Conservation (phyloP, 148 eudicot species). For the Nepenthes mirabilis region DNA sequence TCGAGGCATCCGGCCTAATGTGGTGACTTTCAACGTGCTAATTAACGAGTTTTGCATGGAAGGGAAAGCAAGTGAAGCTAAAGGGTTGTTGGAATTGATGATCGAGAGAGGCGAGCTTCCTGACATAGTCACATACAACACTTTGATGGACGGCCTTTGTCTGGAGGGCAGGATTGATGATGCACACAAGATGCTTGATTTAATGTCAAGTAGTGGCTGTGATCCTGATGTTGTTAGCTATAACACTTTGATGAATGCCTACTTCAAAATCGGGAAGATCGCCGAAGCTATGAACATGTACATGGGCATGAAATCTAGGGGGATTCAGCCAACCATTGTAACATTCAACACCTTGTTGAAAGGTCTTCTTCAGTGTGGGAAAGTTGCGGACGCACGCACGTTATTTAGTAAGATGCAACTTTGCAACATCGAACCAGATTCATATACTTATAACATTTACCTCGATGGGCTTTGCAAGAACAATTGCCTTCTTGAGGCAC, state of each 20-base stretch:
- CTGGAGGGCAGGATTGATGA: conserved; percentile 19
- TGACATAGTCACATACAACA: conserved; percentile 12
- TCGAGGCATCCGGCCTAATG: conserved; percentile 19
- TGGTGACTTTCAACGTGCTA: conserved; percentile 11
- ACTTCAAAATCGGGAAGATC: conserved; percentile 15
- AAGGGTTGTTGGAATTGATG: conserved; percentile 14
- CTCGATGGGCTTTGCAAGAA: conserved; percentile 14
- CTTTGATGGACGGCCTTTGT: conserved; percentile 22
- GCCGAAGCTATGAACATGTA: conserved; percentile 18
- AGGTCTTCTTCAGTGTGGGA: too few relatives aligned
- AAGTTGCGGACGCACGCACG: too few relatives aligned
- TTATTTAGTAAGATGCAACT: too few relatives aligned
- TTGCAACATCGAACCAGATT: too few relatives aligned
- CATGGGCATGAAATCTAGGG: conserved; percentile 10
- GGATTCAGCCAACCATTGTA: conserved; percentile 5
- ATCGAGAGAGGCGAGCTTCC: conserved; percentile 14
- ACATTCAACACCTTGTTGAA: background rate
- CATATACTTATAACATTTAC: too few relatives aligned
- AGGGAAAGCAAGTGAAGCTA: conserved; percentile 14
- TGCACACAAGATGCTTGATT: conserved; percentile 12
- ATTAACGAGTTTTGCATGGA: conserved; percentile 11
- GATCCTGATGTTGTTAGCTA: conserved; percentile 15
- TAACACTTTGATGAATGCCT: conserved; percentile 19
- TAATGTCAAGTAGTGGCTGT: conserved; percentile 14
- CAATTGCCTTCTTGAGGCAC: conserved; percentile 4